Base-by-base conservation (phyloP, 106 monocot genomes). In the Acanthochlamys bracteata region DNA sequence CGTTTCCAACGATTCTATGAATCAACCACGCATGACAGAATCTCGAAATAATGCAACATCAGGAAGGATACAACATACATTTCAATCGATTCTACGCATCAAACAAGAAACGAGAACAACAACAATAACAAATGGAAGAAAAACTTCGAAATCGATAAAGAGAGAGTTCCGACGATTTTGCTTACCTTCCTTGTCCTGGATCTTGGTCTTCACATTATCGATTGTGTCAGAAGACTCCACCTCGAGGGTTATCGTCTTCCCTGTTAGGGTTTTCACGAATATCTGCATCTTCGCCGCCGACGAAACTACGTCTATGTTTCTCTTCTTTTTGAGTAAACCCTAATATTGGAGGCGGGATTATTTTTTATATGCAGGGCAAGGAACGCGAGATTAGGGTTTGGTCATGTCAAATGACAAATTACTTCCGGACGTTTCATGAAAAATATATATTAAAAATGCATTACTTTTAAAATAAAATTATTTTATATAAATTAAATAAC, bases 161-260 rank as follows among this genome's bases (percentile, higher is more conserved):
- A 40, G 39, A 15, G 13, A 42, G 7, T 8, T 9, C 26, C 4
- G 20, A 40, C 11, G 16, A 40, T 4, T 14, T 49, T 1, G 49
- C 10, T 55, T 20, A 63, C 63, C 63, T 45, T 63, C 63, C 45
- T 63, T 63, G 63, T 63, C 92, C 74, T 87, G 92, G 59, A 92
- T 92, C 78, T 92, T 92, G 12, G 92, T 77, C 73, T 92, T 92
- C 60, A 92, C 92, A 51, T 92, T 92, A 79, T 92, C 87, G 67
- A 92, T 92, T 57, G 92, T 87, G 72, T 92, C 92, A 24, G 76
- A 79, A 82, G 82, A 82, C 75, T 90, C 89, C 24, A 89, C 89
- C 81, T 89, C 89, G 57, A 89, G 89, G 14, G 84, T 89, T 60
- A 89, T 84, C 20, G 89, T 89, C 79, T 89, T 89, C 62, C 89